phyloP scores from a whole-genome alignment of 176 grass and related monocot genomes.

The Stipa capillata region DNA sequence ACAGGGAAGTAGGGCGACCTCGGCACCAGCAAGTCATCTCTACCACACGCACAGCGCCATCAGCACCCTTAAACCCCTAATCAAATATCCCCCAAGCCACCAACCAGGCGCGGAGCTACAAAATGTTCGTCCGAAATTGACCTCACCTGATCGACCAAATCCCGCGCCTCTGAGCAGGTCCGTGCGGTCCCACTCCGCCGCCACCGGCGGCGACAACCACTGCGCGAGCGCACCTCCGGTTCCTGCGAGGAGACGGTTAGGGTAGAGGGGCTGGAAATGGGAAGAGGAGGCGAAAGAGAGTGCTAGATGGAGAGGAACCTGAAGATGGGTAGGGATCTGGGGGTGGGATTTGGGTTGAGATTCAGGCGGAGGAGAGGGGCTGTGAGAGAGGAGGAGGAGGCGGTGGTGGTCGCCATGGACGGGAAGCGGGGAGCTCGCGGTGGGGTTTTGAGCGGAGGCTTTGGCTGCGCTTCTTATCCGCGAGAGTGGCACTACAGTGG shows the following conservation, averaged over 20 bases:
- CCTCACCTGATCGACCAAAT: conserved; percentile 79
- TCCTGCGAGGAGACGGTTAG: conserved; percentile 40
- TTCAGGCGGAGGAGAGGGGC: conserved; percentile 22
- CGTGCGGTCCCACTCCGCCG: neutral
- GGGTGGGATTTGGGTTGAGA: conserved; percentile 2
- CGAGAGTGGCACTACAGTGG: too few species aligned
- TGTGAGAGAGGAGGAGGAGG: conserved; percentile 44
- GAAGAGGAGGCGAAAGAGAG: neutral
- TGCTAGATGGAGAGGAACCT: too few species aligned
- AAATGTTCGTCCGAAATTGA: too few species aligned
- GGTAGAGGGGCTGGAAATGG: neutral
- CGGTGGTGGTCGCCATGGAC: conserved; percentile 43
- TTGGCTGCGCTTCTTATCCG: conserved; percentile 37
- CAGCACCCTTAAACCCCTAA: neutral
- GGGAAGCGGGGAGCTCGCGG: conserved; percentile 3
- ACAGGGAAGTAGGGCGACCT: conserved; percentile 51
- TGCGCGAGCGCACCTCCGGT: conserved; percentile 15
- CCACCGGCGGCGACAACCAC: neutral
- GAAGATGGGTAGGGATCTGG: conserved; percentile 15
- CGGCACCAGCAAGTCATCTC: conserved; percentile 75
- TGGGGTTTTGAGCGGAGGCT: conserved; percentile 40
- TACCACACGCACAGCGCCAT: conserved; percentile 11
- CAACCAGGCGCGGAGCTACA: neutral
- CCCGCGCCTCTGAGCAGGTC: conserved; percentile 35
- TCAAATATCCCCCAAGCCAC: neutral